phyloP scores from a whole-genome alignment of 73 alveolate species.

The Tetrahymena malaccensis region DNA sequence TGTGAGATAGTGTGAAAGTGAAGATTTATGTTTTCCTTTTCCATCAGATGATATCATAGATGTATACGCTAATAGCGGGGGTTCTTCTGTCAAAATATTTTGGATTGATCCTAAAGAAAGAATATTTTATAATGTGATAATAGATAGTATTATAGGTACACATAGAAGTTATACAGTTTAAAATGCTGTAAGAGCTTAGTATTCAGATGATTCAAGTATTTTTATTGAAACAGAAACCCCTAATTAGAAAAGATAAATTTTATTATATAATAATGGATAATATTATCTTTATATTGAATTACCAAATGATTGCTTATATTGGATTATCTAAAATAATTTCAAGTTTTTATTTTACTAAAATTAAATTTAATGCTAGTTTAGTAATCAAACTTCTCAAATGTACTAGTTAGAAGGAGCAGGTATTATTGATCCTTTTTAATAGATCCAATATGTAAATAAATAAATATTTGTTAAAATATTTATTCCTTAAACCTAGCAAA shows the following conservation, averaged over 20 bases:
- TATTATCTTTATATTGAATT: not conserved
- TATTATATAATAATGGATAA: not conserved
- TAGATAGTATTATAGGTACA: not conserved
- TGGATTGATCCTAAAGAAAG: not conserved
- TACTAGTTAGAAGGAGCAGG: not conserved
- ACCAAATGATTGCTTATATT: not conserved
- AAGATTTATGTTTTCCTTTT: not conserved
- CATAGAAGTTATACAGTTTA: not conserved
- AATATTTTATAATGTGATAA: not conserved
- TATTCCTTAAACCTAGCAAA: not conserved
- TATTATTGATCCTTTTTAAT: not conserved
- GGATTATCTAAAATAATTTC: not conserved
- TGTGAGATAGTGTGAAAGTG: not conserved
- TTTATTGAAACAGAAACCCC: not conserved
- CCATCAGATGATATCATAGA: not conserved
- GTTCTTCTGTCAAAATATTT: not conserved
- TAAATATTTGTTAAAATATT: not conserved
- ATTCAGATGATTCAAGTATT: too few species aligned
- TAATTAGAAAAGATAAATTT: not conserved
- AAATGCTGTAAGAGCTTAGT: not conserved
- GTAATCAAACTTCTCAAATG: not conserved
- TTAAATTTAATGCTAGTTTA: not conserved
- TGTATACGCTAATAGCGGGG: not conserved
- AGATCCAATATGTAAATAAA: not conserved
- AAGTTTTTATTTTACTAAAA: not conserved